These are phyloP conservation scores for Puccinia polysora DNA, from an alignment of 1,284 basidiomycete species.

Conservation along the genomic window DNA sequence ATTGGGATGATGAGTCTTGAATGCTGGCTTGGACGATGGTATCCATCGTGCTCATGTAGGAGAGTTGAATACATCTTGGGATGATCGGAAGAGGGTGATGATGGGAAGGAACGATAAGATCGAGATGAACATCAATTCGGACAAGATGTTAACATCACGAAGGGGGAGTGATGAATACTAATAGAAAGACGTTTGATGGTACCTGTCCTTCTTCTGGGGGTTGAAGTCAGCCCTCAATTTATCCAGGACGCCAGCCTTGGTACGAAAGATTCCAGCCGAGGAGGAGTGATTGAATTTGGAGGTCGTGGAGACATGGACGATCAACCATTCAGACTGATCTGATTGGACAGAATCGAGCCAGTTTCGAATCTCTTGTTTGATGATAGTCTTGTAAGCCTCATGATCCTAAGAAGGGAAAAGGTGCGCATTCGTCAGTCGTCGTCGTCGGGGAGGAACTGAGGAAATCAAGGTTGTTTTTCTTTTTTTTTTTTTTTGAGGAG, in stretches of 20 bases:
- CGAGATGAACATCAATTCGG: conserved; percentile 34
- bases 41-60: conserved; percentile 51
- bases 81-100: conserved; percentile 47
- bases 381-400: conserved; percentile 71
- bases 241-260: conserved; percentile 78
- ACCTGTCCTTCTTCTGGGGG: conserved; percentile 79
- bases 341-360: conserved; percentile 70
- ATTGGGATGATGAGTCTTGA: conserved; percentile 68
- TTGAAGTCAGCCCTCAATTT: conserved; percentile 93
- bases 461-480: neutral
- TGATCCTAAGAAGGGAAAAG: conserved; percentile 62
- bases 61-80: conserved; percentile 70
- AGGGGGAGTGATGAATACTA: neutral
- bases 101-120: conserved; percentile 46
- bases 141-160: neutral
- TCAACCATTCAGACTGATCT: conserved; percentile 83
- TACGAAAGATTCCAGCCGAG: conserved; percentile 69
- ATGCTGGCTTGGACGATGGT: conserved; percentile 58
- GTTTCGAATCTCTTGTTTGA: conserved; percentile 80
- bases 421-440: neutral
- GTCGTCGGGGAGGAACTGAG: too few relatives aligned
- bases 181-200: neutral
- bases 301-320: conserved; percentile 67
- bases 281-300: conserved; percentile 47
- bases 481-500: neutral